These are phyloP conservation scores for Termitomyces sp. DNA, from an alignment of 768 basidiomycete genomes.

Conservation along the genomic window DNA sequence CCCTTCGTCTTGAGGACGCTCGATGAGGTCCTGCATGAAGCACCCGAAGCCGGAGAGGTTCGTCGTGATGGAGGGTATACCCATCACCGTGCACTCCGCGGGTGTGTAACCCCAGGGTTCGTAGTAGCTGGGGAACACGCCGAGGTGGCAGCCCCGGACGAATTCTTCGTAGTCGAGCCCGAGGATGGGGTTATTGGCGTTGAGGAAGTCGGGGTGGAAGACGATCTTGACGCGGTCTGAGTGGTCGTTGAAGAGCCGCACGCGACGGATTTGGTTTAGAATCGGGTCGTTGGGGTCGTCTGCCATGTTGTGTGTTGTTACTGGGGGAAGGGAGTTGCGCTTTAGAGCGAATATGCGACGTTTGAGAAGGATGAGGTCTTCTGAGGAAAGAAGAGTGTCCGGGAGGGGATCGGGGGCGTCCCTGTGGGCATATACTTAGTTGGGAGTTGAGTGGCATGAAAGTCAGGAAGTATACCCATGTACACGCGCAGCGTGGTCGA, in stretches of 20 bases:
- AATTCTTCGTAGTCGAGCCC: conserved; percentile 99
- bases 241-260: conserved; percentile 88
- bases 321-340: conserved; percentile 89
- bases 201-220: conserved; percentile 98
- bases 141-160: conserved; percentile 95
- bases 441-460: neutral
- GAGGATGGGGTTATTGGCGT: conserved; percentile 95
- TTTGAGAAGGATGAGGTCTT: conserved; percentile 94
- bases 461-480: conserved; percentile 63
- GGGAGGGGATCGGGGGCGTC: conserved; percentile 73
- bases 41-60: conserved; percentile 98
- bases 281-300: conserved; percentile 93
- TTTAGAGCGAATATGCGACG: conserved; percentile 96
- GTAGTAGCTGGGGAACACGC: conserved; percentile 98
- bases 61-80: conserved; percentile 95
- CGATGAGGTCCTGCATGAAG: conserved; percentile 98
- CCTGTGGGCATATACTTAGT: conserved; percentile 44
- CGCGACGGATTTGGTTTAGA: conserved; percentile 90
- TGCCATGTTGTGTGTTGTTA: conserved; percentile 98
- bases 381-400: conserved; percentile 77
- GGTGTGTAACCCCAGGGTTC: conserved; percentile 98
- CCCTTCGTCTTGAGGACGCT: conserved; percentile 90
- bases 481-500: conserved; percentile 92
- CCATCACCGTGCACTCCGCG: conserved; percentile 99
- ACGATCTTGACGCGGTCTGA: conserved; percentile 93